Base-by-base conservation (phyloP, 805 yeast species). In the Jamesozyma jinghongensis region DNA sequence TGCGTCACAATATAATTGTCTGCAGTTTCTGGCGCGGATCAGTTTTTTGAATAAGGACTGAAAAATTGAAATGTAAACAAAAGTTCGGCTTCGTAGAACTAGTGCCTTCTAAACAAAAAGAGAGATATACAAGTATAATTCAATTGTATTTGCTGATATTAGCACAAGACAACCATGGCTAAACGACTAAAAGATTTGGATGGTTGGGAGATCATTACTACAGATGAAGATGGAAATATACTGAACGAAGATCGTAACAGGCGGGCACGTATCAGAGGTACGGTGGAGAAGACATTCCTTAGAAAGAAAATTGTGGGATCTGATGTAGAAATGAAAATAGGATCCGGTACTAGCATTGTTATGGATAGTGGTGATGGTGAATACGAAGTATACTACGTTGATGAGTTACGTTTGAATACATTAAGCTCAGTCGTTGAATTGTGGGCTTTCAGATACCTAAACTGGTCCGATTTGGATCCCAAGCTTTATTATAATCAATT, bases 321-420 rank as follows among this genome's bases (percentile, higher is more conserved):
- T 0, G 82, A 76, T 53, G 71, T 66, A 2, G 17, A 32, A 10
- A 47, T 73, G 13, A 69, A 63, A 38, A 43, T 79, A 4, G 59
- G 60, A 18, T 64, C 64, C 8, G 85, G 85, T 3, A 79, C 74
- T 47, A 60, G 70, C 18, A 48, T 79, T 0, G 49, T 74, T 13
- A 61, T 71, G 5, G 55, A 60, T 28, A 61, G 60, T 3, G 54
- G 47, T 1, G 58, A 54, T 3, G 53, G 52, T 2, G 46, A 56
- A 2, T 67, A 63, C 28, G 40, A 52, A 5, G 55, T 73, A 7
- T 77, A 68, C 3, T 47, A 76, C 16, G 61, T 79, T 5, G 65
- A 65, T 34, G 77, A 74, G 32, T 71, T 77, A 11, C 45, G 57
- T 16, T 62, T 73, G 37, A 81, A 78, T 2, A 69, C 67, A 5